Percentiles rank a stretch among this genome's conserved stretches.
phyloP scores from a whole-genome alignment of 1,284 basidiomycete genomes.

The Moesziomyces globuligerus region DNA sequence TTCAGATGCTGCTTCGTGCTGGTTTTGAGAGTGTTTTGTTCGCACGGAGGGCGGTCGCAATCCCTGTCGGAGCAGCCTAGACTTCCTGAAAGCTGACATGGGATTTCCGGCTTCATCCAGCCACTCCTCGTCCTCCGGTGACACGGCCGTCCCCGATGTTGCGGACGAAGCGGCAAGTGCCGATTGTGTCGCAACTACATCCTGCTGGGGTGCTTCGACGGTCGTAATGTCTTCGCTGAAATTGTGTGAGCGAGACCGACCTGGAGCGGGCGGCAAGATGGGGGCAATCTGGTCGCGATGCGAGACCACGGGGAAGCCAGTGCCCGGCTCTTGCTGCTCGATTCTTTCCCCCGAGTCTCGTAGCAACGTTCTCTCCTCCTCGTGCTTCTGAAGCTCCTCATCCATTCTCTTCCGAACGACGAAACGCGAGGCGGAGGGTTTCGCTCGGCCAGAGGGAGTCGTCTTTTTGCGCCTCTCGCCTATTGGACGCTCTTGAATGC shows the following conservation, averaged over 20 bases:
- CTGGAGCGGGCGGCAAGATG: conserved; percentile 19
- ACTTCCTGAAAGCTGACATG: conserved; percentile 63
- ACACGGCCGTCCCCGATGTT: background rate
- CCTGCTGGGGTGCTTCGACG: conserved; percentile 28
- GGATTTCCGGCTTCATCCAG: conserved; percentile 52
- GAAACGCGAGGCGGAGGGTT: conserved; percentile 36
- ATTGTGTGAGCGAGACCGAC: conserved; percentile 1
- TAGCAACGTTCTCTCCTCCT: conserved; percentile 25
- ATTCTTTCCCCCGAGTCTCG: conserved; percentile 8
- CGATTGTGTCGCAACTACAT: conserved; percentile 15
- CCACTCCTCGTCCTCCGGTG: conserved; percentile 45
- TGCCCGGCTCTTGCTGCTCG: conserved; percentile 32
- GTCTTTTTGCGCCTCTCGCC: conserved; percentile 13
- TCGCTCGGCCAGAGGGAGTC: conserved; percentile 2
- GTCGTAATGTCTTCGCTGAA: conserved; percentile 37
- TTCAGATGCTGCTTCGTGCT: background rate
- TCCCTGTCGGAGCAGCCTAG: conserved; percentile 47
- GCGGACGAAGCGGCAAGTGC: conserved; percentile 2
- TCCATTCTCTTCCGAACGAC: conserved; percentile 41
- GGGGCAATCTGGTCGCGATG: conserved; percentile 35
- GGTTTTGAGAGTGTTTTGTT: background rate
- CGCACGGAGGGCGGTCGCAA: conserved; percentile 32
- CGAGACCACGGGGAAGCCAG: conserved; percentile 36
- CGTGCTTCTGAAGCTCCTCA: conserved; percentile 40
- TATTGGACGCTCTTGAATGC: conserved; percentile 33